Conservation (phyloP, 306 rosid genomes). For the Dalbergia cochinchinensis region DNA sequence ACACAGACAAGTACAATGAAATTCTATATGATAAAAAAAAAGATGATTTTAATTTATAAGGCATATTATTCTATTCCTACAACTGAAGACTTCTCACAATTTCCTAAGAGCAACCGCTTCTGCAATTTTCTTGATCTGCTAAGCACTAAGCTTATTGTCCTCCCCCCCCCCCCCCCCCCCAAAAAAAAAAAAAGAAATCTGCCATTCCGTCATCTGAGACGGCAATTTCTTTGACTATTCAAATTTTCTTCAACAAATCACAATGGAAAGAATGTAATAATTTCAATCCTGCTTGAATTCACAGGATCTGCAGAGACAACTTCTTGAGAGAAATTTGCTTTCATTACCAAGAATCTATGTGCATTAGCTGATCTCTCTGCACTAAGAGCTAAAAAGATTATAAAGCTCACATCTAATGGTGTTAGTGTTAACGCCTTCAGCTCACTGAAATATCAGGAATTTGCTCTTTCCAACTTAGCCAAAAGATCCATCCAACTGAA, state of each 20-base stretch:
- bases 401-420: constrained; percentile 62
- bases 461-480: constrained; percentile 58
- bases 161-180: too few relatives aligned
- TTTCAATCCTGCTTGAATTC: neutral
- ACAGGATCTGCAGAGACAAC: constrained; percentile 52
- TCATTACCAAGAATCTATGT: constrained; percentile 52
- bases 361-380: constrained; percentile 55
- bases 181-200: constrained; percentile 28
- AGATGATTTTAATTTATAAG: neutral
- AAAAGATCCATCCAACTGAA: constrained; percentile 45
- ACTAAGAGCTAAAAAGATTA: constrained; percentile 54
- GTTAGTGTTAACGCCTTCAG: constrained; percentile 14
- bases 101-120: constrained; percentile 48
- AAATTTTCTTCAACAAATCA: neutral
- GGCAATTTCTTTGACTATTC: neutral
- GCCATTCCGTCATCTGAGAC: neutral
- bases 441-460: constrained; percentile 59
- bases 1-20: constrained; percentile 20
- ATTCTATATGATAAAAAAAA: neutral
- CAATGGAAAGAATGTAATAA: neutral
- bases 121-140: constrained; percentile 53
- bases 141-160: constrained; percentile 54
- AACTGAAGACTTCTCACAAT: neutral
- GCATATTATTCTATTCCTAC: neutral
- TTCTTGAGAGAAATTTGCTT: constrained; percentile 58